Evolutionary conservation across 2,329 filamentous ascomycete species (phyloP), one percentile per base, ranked within the genome.

Genomic region (Cryoendolithus antarcticus): DNA sequence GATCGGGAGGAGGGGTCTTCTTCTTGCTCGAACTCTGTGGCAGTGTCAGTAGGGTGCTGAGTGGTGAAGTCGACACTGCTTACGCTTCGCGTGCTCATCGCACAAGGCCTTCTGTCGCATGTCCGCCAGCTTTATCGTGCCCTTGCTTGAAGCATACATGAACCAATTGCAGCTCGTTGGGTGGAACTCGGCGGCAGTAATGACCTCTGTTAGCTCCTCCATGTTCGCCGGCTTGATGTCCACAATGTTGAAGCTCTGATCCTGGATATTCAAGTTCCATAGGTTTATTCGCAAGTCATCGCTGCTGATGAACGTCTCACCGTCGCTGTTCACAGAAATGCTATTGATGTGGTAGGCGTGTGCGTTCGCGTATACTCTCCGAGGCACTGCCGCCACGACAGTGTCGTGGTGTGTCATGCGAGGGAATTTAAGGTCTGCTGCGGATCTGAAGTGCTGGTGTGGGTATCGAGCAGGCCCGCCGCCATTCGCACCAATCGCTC

Each of bases 331-430:
- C 55, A 96, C 91, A n/a, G 91, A 96, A 62, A 98, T 98, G 70
- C 91, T 96, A 70, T 98, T 98, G 75, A 98, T 96, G 65, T 98
- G 91, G 62, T 98, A 98, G 50, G 91, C 91, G 62, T 98, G 91
- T 37, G 91, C 91, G 60, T 98, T 98, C 52, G 91, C 88, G 62
- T 96, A 98, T 30, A 89, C 95, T 65, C 89, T 82, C 53, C 91
- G 81, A 35, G 91, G 91, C 30, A 96, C 89, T 30, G 91, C 91
- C 31, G 91, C 91, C 47, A 98, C 89, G 41, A 98, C 91, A 13
- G 91, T 98, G 62, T 98, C 91, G 61, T 98, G 91, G 59, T 96
- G 89, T 56, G 91, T 96, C 62, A 98, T 77, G 52, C 91, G 83
- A 48, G 91, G 91, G 44, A 98, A 77, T 69, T 94, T 95, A 56